Evolutionary conservation across 805 yeast species (phyloP).

Genomic region (Jamesozyma rosinii): DNA sequence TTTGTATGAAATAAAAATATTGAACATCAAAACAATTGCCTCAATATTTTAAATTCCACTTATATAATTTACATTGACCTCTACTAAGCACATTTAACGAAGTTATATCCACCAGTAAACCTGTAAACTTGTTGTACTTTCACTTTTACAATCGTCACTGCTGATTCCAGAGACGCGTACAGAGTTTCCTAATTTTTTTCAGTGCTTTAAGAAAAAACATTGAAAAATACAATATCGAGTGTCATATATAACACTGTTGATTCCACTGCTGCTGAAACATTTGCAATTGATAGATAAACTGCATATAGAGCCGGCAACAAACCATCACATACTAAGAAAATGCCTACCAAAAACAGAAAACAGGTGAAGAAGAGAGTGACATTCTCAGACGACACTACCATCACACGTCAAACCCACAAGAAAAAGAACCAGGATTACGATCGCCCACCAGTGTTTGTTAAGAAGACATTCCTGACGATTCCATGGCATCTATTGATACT

Average conservation of each 20-base stretch:
- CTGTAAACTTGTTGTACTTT: no score
- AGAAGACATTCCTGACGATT: slow-evolving; percentile 21
- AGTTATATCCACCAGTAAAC: no score
- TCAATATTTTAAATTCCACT: no score
- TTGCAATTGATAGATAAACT: background rate
- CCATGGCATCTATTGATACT: slow-evolving; percentile 30
- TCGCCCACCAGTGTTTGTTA: slow-evolving; percentile 29
- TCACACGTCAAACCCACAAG: slow-evolving; percentile 17
- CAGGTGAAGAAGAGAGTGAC: slow-evolving; percentile 24
- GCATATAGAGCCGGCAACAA: background rate
- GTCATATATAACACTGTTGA: no score
- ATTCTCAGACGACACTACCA: slow-evolving; percentile 29
- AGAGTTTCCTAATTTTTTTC: background rate
- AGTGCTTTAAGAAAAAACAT: background rate
- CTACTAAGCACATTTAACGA: no score
- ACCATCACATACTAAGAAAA: background rate
- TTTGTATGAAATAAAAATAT: no score
- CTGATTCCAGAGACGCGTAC: background rate
- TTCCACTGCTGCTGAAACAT: no score
- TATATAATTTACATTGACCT: no score
- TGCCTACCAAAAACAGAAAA: slow-evolving; percentile 19
- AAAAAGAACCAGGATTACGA: slow-evolving; percentile 18
- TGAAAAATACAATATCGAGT: no score
- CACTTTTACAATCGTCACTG: no score
- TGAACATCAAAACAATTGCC: no score